Evolutionary conservation across 73 alveolate genomes (phyloP), one percentile per base, ranked within the genome.

Genomic region (Stentor roeselii): DNA sequence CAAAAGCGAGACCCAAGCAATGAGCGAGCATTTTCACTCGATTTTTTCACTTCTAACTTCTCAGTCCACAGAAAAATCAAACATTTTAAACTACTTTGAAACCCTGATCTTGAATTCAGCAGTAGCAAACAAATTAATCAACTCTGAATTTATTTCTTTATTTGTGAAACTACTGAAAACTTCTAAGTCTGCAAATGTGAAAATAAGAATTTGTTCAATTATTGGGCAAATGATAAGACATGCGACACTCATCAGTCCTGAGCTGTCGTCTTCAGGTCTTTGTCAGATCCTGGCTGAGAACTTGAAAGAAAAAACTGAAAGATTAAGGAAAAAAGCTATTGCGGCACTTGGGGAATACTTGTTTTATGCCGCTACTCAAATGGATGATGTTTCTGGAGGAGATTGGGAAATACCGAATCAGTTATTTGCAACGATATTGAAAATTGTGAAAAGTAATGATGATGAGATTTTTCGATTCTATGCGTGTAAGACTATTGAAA

Each of bases 341-440:
- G 99, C 99, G 36, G 96, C 99, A 3, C 92, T 97, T 59, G 99
- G 99, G 21, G 99, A 97, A 85, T 97, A 95, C 90, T 86, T 97
- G 90, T 97, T 97, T 91, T 97, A 97, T 88, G 99, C 98, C 11
- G 99, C 99, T 36, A 97, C 99, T 0, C 96, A 97, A 82, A 87
- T 97, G 82, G 99, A 97, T 89, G 99, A 97, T 82, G 98, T 96
- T 67, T 93, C 95, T 31, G 96, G 96, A 41, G 95, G 95, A 36
- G 93, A 86, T 84, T 97, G 99, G 99, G 92, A 90, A 40, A 86
- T 97, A 75, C 82, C 90, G 39, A 91, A 88, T 60, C 89, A 85
- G 42, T 94, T 95, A 59, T 90, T 90, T 50, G 85, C 91, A 35
- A 76, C 85, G 60, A 78, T 97, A 36, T 76, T 96, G 37, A 93